phyloP scores from a whole-genome alignment of 1,139 yeast species.

The Candida tunisiensis region DNA sequence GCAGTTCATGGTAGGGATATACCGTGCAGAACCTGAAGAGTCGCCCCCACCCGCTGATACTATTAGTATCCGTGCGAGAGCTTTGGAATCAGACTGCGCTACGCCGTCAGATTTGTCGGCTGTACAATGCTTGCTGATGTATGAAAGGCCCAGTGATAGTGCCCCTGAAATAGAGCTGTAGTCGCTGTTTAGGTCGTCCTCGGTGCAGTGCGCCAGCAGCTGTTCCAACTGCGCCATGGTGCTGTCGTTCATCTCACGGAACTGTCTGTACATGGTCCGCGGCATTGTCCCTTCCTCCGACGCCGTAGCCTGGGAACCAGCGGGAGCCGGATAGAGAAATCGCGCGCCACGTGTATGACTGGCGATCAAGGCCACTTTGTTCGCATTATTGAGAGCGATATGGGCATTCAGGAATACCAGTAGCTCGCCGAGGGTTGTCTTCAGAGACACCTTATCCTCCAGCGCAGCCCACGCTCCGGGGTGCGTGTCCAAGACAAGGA shows the following conservation, averaged over 20 bases:
- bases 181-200: background rate
- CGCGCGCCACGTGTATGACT: slow-evolving; percentile 58
- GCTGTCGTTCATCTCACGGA: slow-evolving; percentile 63
- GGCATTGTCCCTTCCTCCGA: slow-evolving; percentile 12
- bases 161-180: slow-evolving; percentile 56
- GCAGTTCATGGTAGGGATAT: slow-evolving; percentile 89
- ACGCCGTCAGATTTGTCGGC: too few relatives aligned
- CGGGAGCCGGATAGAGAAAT: slow-evolving; percentile 45
- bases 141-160: slow-evolving; percentile 58
- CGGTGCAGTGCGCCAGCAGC: slow-evolving; percentile 22
- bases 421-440: slow-evolving; percentile 41
- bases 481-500: slow-evolving; percentile 63
- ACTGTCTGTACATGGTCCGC: slow-evolving; percentile 71
- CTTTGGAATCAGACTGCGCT: background rate
- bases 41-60: slow-evolving; percentile 66
- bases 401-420: slow-evolving; percentile 74
- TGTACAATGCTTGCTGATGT: slow-evolving; percentile 33
- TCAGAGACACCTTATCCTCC: slow-evolving; percentile 27
- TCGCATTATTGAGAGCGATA: slow-evolving; percentile 67
- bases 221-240: slow-evolving; percentile 45
- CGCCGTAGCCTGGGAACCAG: slow-evolving; percentile 6
- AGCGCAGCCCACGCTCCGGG: slow-evolving; percentile 62
- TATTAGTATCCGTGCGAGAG: slow-evolving; percentile 42
- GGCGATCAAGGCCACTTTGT: slow-evolving; percentile 70
- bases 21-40: slow-evolving; percentile 62